Percentiles rank a stretch among this genome's conserved stretches.
These are phyloP conservation scores for Manihot esculenta DNA, from an alignment of 441 rosid genomes.

Conservation along the genomic window DNA sequence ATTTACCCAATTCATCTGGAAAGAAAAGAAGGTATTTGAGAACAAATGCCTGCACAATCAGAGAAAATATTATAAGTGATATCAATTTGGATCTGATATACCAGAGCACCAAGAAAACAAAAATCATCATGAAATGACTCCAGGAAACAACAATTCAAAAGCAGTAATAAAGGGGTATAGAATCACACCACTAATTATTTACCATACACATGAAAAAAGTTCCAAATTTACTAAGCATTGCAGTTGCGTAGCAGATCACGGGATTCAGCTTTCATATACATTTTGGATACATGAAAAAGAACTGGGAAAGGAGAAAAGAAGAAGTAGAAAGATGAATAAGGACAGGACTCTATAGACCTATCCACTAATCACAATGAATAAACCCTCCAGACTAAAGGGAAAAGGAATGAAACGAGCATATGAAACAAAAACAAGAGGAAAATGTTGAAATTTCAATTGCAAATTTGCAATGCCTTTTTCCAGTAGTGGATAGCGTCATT, in stretches of 20 bases:
- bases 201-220: slow-evolving; percentile 9
- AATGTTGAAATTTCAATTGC: background rate
- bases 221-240: background rate
- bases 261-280: background rate
- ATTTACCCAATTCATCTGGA: slow-evolving; percentile 57
- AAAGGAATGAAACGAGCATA: background rate
- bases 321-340: background rate
- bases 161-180: background rate
- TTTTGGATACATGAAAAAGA: too few relatives aligned
- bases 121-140: background rate
- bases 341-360: background rate
- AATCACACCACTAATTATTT: background rate
- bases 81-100: background rate
- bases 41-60: slow-evolving; percentile 80
- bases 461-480: background rate
- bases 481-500: too few relatives aligned
- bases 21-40: slow-evolving; percentile 87
- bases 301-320: background rate
- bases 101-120: background rate
- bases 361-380: background rate
- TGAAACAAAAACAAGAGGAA: background rate
- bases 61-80: slow-evolving; percentile 26
- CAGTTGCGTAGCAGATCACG: background rate
- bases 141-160: background rate
- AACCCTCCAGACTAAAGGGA: background rate